Percentiles rank a stretch among this genome's conserved stretches.
Conservation (phyloP, 2,329 filamentous ascomycete species). For the Fusarium staphyleae region DNA sequence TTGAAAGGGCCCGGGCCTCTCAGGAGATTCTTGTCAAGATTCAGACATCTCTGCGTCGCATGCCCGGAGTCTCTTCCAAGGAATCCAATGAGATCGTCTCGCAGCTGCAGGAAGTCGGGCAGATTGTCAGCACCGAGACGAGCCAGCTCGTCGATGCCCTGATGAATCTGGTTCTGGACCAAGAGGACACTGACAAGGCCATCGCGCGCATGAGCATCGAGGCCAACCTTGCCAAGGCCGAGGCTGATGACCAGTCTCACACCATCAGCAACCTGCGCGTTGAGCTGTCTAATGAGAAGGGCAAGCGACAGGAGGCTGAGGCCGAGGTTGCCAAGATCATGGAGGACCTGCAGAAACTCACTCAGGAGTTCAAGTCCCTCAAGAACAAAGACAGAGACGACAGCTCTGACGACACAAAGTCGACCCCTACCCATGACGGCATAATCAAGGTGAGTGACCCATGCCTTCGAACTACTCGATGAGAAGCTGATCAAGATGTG, state of each 20-base stretch:
- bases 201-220: slow-evolving; percentile 50
- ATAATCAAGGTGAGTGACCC: slow-evolving; percentile 43
- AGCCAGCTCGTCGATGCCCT: slow-evolving; percentile 50
- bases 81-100: slow-evolving; percentile 47
- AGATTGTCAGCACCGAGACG: slow-evolving; percentile 49
- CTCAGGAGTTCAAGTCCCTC: slow-evolving; percentile 41
- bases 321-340: slow-evolving; percentile 39
- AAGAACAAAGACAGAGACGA: slow-evolving; percentile 37
- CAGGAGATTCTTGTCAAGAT: slow-evolving; percentile 49
- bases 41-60: slow-evolving; percentile 49
- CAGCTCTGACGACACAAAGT: slow-evolving; percentile 23
- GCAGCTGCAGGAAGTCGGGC: slow-evolving; percentile 49
- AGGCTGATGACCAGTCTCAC: slow-evolving; percentile 45
- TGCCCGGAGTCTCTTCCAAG: slow-evolving; percentile 48
- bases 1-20: slow-evolving; percentile 44
- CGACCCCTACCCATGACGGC: slow-evolving; percentile 35
- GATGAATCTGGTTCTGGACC: slow-evolving; percentile 48
- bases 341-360: slow-evolving; percentile 40
- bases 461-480: too few species aligned
- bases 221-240: slow-evolving; percentile 47
- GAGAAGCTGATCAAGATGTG: neutral
- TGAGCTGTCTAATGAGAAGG: slow-evolving; percentile 44
- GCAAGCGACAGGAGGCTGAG: slow-evolving; percentile 43
- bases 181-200: slow-evolving; percentile 50
- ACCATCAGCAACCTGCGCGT: slow-evolving; percentile 44